Evolutionary conservation across 1,139 yeast species (phyloP).

Genomic region (Nakaseomyces uthaithaninus): DNA sequence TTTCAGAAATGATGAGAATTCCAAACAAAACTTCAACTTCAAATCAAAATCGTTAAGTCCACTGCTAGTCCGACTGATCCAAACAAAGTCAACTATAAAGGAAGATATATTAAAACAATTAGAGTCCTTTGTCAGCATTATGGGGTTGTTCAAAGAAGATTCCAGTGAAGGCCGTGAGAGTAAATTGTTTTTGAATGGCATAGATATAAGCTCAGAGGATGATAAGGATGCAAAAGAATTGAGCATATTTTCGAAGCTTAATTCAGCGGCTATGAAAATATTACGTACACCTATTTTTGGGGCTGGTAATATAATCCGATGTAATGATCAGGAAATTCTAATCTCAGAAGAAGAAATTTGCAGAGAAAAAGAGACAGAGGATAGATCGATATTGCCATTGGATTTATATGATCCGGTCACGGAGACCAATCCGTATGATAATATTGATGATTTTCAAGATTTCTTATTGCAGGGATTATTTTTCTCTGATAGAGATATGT

Average conservation of each 20-base stretch:
- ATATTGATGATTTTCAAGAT: slow-evolving; percentile 11
- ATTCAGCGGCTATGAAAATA: slow-evolving; percentile 1
- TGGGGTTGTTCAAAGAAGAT: slow-evolving; percentile 4
- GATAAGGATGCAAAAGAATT: slow-evolving; percentile 1
- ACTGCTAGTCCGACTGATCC: neutral
- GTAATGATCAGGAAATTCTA: neutral
- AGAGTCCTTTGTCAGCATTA: slow-evolving; percentile 2
- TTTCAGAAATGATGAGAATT: slow-evolving; percentile 9
- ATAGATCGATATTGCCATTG: slow-evolving; percentile 1
- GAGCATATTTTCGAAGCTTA: neutral
- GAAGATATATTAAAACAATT: slow-evolving; percentile 3
- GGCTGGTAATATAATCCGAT: neutral
- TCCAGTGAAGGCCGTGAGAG: neutral
- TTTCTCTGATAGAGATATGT: slow-evolving; percentile 14
- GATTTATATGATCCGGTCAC: neutral
- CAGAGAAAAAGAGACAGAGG: slow-evolving; percentile 1
- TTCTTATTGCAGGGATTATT: slow-evolving; percentile 10
- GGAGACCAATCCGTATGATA: slow-evolving; percentile 4
- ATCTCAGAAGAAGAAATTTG: neutral
- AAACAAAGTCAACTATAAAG: slow-evolving; percentile 2
- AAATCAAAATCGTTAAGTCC: slow-evolving; percentile 4
- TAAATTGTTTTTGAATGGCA: neutral
- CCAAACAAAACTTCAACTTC: slow-evolving; percentile 7
- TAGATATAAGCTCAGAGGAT: neutral
- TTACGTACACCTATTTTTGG: slow-evolving; percentile 4